Evolutionary conservation across 1,139 yeast species (phyloP), one percentile per base, ranked within the genome.

Genomic region (Hemisphaericaspora subhashii): DNA sequence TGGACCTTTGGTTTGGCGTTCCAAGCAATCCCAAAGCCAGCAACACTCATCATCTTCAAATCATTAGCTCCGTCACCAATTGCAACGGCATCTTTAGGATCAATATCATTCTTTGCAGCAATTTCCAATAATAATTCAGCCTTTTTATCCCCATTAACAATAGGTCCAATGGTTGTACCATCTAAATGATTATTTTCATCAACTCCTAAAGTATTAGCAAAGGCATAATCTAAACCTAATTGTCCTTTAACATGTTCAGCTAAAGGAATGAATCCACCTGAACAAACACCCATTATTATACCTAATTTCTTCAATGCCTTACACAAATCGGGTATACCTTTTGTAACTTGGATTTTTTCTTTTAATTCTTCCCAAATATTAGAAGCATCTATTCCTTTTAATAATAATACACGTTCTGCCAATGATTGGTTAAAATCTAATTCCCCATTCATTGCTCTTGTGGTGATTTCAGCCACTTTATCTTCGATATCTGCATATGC

Each of bases 51-150:
- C 90, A 95, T 95, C 31, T 79, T 78, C 57, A 94, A 70, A 62
- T 94, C 99, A 54, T 94, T 94, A 18, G 98, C 96, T 23, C 98
- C 98, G 58, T 94, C 98, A 22, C 99, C 99, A 27, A 94, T 87
- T 29, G 98, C 98, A 36, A 87, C 83, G 0, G 83, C 79, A 13
- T 73, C 58, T 31, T 61, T 63, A 3, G 84, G 66, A 20, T 78
- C 79, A 23, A 90, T 73, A 3, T 63, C 62, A 48, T 86, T 88
- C 40, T 74, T 74, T 3, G 58, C 50, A 1, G 96, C 94, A 31
- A 92, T 79, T 52, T 79, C 77, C 35, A 72, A 62, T 38, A 92
- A 67, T 16, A 92, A 72, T 39, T 79, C 76, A 0, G 95, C 96
- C 62, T 94, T 94, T 51, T 75, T 80, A 25, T 77, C 76, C 11